Evolutionary conservation across 257 asterid species (phyloP), one percentile per base, ranked within the genome.

Genomic region (Solanum pinnatisectum): DNA sequence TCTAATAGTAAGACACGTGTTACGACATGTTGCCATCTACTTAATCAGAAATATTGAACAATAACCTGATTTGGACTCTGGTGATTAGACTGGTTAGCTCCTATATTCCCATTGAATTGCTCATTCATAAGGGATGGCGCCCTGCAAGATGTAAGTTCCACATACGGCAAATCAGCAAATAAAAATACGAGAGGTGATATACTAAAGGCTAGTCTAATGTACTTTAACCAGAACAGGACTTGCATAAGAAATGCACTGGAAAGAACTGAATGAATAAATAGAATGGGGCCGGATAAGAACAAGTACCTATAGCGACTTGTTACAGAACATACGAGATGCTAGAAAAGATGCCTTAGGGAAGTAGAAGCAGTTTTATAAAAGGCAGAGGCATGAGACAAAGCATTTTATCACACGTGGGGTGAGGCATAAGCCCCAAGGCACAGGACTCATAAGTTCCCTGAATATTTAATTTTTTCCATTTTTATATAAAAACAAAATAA

Each of bases 131-230:
- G 72, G 77, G 89, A 46, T 27, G 89, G 79, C 2, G 35, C 22
- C 91, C 92, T 90, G 90, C 88, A 89, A 79, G 56, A 85, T n/a
- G 3, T 36, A 33, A 63, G 35, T 49, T 44, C 6, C 85, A 68
- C 39, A 86, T 46, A 74, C 27, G 8, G 71, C 36, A 84, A 84
- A 73, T 46, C 35, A 44, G 44, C 56, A 46, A 84, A 39, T n/a
- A 12, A 15, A 27, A 73, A 39, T 40, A 73, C 70, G 44, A 82
- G 32, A 71, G 78, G 3, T 71, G 79, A 73, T 60, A 40, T 44
- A 73, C 36, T 49, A 56, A 49, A 81, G 49, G 70, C 42, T 30
- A 81, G 85, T 81, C 68, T 30, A 18, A 49, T 18, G 42, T 20
- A 79, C 56, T 73, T 79, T 30, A n/a, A 44, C 67, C 67, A 44